These are phyloP conservation scores for Botryotinia narcissicola DNA, from an alignment of 2,329 filamentous ascomycete species.

Conservation along the genomic window DNA sequence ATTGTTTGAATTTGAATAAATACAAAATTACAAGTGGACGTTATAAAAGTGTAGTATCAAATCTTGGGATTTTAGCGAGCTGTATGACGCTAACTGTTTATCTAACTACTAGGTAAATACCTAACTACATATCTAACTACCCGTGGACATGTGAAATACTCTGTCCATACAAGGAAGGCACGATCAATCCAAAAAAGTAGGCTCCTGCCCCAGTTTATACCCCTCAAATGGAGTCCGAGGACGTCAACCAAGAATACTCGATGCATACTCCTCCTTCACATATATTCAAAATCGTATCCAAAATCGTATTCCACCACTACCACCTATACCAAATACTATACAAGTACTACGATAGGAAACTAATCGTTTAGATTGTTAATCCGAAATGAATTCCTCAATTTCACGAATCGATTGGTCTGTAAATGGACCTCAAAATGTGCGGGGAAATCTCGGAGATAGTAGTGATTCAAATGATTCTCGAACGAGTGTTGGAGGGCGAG, in stretches of 20 bases:
- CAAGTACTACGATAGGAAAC: neutral
- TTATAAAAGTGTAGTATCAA: neutral
- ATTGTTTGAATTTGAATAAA: neutral
- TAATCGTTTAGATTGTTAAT: neutral
- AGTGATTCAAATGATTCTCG: slow-evolving; percentile 4
- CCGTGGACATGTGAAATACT: neutral
- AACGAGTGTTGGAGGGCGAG: slow-evolving; percentile 9
- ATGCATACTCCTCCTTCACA: neutral
- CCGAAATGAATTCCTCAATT: neutral
- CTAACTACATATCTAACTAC: too few relatives aligned
- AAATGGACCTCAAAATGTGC: neutral
- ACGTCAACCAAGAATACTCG: neutral
- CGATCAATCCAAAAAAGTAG: neutral
- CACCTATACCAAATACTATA: neutral
- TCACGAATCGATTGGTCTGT: neutral
- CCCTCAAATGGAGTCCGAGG: neutral
- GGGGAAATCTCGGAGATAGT: neutral
- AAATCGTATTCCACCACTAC: neutral
- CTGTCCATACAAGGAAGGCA: neutral
- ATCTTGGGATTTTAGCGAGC: neutral
- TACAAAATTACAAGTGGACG: neutral
- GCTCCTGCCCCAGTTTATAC: neutral
- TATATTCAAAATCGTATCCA: neutral
- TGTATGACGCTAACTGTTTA: neutral
- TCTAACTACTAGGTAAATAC: neutral